Base-by-base conservation (phyloP, 2,329 filamentous ascomycete species). In the Chaetomium olivaceum region DNA sequence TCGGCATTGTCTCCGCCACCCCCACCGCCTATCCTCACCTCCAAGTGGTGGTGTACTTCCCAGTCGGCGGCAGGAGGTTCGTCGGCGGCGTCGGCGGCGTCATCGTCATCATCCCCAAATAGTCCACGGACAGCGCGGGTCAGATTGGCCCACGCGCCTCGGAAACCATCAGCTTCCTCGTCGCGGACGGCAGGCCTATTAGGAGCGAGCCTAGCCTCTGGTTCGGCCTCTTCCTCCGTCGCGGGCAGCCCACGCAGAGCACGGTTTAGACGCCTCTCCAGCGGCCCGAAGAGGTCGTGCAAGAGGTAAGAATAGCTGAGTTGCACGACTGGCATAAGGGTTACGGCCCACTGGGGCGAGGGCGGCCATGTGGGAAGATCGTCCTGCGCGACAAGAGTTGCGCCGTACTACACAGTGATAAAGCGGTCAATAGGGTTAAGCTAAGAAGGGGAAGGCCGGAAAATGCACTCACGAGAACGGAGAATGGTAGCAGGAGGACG, bases 331-430 rank as follows among this genome's bases (percentile, higher is more conserved):
- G 85, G 85, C 67, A 85, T 80, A 2, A 82, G 67, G 1, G 80
- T 77, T 60, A 86, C 74, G n/a, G 80, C 81, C 65, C 84, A 81
- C 48, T 80, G 77, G 0, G 83, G 81, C 0, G 83, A 82, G 0
- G 84, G 84, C 0, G 85, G 85, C 85, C 85, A 87, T 16, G 74
- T 72, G 23, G 82, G 75, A 57, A 81, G 77, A n/a, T 80, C 72
- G 50, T 83, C 77, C 52, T 80, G 77, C 61, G 81, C 76, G 43
- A 82, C 72, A 29, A 83, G 79, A 39, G 79, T 77, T 12, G 80
- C 77, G 58, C 80, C 81, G 63, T 82, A 85, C 84, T 86, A 61
- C 29, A 36, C 43, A 21, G n/a, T 14, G 43, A 43, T 29, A 7
- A 12, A 21, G 33, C 14, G 19, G 63, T 67, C 31, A 68, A 63